A percentile compares a stretch with the other conserved stretches of the same genome.
phyloP scores from a whole-genome alignment of 768 basidiomycete species.

The Lentinula detonsa region DNA sequence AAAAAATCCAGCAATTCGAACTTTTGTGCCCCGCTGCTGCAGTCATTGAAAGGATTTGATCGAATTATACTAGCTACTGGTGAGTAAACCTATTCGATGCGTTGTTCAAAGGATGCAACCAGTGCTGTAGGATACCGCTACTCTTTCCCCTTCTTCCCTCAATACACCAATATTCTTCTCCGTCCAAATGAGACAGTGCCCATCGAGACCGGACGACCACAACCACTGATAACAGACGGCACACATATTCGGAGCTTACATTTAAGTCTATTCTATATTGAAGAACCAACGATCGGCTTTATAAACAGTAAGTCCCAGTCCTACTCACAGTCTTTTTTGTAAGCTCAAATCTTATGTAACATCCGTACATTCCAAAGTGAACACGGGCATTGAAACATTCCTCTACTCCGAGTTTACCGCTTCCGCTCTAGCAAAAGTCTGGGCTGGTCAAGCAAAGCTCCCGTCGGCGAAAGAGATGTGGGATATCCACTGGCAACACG shows the following conservation, averaged over 20 bases:
- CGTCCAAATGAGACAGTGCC: slow-evolving; percentile 17
- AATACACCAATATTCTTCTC: slow-evolving; percentile 26
- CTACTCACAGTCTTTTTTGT: too few relatives aligned
- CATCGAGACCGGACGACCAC: slow-evolving; percentile 10
- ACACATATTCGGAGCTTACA: slow-evolving; percentile 32
- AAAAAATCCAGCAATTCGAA: not conserved
- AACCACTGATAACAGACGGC: slow-evolving; percentile 35
- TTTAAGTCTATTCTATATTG: slow-evolving; percentile 35
- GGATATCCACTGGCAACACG: slow-evolving; percentile 22
- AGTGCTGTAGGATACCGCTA: slow-evolving; percentile 31
- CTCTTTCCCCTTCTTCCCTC: slow-evolving; percentile 36
- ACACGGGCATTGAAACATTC: slow-evolving; percentile 34
- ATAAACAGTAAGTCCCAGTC: slow-evolving; percentile 21
- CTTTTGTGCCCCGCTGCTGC: not conserved
- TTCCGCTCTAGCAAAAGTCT: slow-evolving; percentile 30
- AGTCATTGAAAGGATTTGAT: not conserved
- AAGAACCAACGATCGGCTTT: slow-evolving; percentile 37
- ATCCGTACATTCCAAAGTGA: slow-evolving; percentile 19
- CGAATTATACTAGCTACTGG: slow-evolving; percentile 6
- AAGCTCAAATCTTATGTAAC: too few relatives aligned
- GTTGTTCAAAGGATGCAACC: too few relatives aligned
- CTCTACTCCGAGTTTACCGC: slow-evolving; percentile 29
- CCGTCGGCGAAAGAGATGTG: slow-evolving; percentile 25
- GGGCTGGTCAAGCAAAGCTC: slow-evolving; percentile 28
- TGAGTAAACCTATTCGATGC: slow-evolving; percentile 23